Conservation (phyloP, 2,329 filamentous ascomycete species). For the Sporothrix dimorphospora region DNA sequence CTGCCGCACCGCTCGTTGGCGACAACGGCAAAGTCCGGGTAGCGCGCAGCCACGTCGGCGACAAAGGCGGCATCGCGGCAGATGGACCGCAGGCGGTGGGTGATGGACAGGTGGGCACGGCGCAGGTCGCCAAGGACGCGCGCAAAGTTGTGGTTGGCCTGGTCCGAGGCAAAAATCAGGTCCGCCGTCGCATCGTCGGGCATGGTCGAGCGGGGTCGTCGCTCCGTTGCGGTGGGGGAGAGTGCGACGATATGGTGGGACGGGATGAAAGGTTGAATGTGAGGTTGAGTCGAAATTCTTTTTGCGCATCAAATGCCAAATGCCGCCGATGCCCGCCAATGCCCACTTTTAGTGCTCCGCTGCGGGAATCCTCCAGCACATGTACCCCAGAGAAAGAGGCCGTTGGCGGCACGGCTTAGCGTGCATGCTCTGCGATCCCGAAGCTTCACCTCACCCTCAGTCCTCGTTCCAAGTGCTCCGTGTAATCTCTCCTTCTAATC, state of each 20-base stretch:
- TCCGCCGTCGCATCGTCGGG: conserved; percentile 44
- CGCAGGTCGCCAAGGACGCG: conserved; percentile 72
- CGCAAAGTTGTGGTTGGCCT: conserved; percentile 66
- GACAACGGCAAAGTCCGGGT: conserved; percentile 63
- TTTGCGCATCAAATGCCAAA: background rate
- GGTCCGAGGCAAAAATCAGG: conserved; percentile 53
- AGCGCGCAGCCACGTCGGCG: conserved; percentile 57
- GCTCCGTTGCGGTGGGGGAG: background rate
- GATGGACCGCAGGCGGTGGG: conserved; percentile 83
- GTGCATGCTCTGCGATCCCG: background rate
- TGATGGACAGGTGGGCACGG: conserved; percentile 73
- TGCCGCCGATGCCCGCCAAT: background rate
- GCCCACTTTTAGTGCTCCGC: background rate
- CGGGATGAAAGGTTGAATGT: background rate
- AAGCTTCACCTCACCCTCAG: background rate
- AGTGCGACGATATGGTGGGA: background rate
- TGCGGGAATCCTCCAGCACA: conserved; percentile 1
- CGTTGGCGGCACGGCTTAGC: background rate
- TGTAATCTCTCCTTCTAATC: too few species aligned
- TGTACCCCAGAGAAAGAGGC: background rate
- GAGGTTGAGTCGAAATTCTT: background rate
- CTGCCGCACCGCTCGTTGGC: conserved; percentile 95
- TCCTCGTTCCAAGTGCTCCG: background rate
- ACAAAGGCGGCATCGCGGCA: conserved; percentile 77
- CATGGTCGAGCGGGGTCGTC: conserved; percentile 32